Evolutionary conservation across 2,329 filamentous ascomycete genomes (phyloP), one percentile per base, ranked within the genome.

Genomic region (Corinectria fuckeliana): DNA sequence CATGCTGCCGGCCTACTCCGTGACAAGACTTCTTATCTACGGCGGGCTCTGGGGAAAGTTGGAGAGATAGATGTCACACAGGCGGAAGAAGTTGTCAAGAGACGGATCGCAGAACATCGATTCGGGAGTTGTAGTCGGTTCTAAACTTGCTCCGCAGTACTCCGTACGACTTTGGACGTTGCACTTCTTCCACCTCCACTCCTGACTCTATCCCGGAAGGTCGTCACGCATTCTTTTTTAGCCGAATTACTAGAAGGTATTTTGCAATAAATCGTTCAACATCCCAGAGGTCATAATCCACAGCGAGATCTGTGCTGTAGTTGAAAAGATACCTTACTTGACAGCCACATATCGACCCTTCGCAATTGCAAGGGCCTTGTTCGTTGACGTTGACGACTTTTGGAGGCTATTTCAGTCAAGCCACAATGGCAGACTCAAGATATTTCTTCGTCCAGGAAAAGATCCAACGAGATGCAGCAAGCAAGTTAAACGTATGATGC

Each of bases 401-500:
- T 9, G 4, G 32, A 3, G 10, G 18, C 9, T 18, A 8, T 8
- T 16, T 36, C 10, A 3, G 36, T 10, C 26, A 56, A 28, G 39
- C 25, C 28, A 47, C 16, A 42, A 58, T 58, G 56, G 44, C 50
- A 16, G 56, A 49, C n/a, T 30, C 44, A 10, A 36, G 6, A 34
- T 42, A 51, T 2, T 61, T 57, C 25, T 36, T 36, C 4, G 34
- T 64, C 21, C 60, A 62, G 41, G 45, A 64, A 49, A 42, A 38
- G 30, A 54, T 60, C 10, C 60, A 64, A 18, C 52, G 62, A 18
- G 51, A 60, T 49, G 50, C 52, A 4, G 49, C 60, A 10, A 62
- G 60, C 52, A 62, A 39, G 20, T 36, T 64, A 26, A 30, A 64
- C 50, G 62, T 64, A 50, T 21, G 60, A 13, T n/a, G 8, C 11